phyloP scores from a whole-genome alignment of 768 basidiomycete genomes.

The Lenzites betulinus region DNA sequence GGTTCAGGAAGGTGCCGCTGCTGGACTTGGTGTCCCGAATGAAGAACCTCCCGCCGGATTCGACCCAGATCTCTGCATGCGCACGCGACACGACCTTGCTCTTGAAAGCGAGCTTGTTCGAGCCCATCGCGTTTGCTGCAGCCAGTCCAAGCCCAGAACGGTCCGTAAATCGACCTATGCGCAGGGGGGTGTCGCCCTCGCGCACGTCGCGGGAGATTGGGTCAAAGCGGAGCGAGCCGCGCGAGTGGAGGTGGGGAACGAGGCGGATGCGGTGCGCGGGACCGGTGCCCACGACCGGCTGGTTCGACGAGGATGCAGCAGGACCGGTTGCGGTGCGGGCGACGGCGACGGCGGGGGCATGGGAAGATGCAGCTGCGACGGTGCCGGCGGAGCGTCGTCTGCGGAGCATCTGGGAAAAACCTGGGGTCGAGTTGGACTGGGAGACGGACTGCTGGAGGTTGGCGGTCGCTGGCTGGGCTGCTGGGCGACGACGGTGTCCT shows the following conservation, averaged over 20 bases:
- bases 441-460: slow-evolving; percentile 40
- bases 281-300: slow-evolving; percentile 18
- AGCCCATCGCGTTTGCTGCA: slow-evolving; percentile 65
- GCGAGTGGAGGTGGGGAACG: slow-evolving; percentile 92
- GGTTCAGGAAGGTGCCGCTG: slow-evolving; percentile 94
- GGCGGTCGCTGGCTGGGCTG: slow-evolving; percentile 28
- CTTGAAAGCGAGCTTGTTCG: slow-evolving; percentile 91
- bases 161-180: slow-evolving; percentile 95
- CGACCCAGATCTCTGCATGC: slow-evolving; percentile 94
- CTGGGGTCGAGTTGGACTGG: slow-evolving; percentile 39
- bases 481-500: slow-evolving; percentile 44
- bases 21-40: slow-evolving; percentile 89
- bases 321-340: slow-evolving; percentile 26
- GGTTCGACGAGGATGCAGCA: slow-evolving; percentile 21
- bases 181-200: slow-evolving; percentile 67
- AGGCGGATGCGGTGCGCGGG: slow-evolving; percentile 80
- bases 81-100: slow-evolving; percentile 93
- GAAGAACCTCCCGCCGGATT: slow-evolving; percentile 68
- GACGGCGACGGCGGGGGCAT: slow-evolving; percentile 29
- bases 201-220: slow-evolving; percentile 85
- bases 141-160: slow-evolving; percentile 66
- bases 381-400: slow-evolving; percentile 67
- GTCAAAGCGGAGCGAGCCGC: slow-evolving; percentile 88
- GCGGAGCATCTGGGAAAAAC: slow-evolving; percentile 65
- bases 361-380: slow-evolving; percentile 37